Evolutionary conservation across 805 yeast species (phyloP).

Genomic region (Ogataea pini): DNA sequence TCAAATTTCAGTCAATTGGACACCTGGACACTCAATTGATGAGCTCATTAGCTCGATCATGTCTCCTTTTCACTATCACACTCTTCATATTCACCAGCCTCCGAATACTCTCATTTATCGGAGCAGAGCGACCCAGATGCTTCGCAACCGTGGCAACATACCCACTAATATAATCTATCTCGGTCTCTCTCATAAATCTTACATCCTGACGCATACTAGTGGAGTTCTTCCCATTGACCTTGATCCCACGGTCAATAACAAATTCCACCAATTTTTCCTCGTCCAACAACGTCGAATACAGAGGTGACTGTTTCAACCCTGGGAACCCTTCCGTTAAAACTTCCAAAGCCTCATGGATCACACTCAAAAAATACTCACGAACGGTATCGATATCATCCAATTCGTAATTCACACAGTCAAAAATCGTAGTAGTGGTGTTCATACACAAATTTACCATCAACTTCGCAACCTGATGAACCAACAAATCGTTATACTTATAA

Average conservation of each 20-base stretch:
- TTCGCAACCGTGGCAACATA: constrained; percentile 61
- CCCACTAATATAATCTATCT: constrained; percentile 83
- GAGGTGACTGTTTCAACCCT: constrained; percentile 32
- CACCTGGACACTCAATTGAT: neutral
- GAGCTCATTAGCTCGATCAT: neutral
- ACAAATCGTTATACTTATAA: constrained; percentile 43
- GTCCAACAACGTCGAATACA: constrained; percentile 35
- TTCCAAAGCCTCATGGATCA: constrained; percentile 48
- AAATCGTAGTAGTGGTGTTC: constrained; percentile 77
- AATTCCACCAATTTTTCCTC: constrained; percentile 37
- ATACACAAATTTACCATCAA: constrained; percentile 79
- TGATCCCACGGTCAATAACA: constrained; percentile 31
- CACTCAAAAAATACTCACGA: constrained; percentile 36
- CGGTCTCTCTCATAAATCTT: constrained; percentile 57
- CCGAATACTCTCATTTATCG: constrained; percentile 48
- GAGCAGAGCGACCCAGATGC: constrained; percentile 43
- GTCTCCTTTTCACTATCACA: constrained; percentile 10
- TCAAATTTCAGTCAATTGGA: neutral
- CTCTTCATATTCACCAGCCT: constrained; percentile 45
- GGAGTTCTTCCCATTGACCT: constrained; percentile 49
- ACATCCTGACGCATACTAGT: constrained; percentile 76
- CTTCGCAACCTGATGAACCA: constrained; percentile 68
- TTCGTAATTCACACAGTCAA: constrained; percentile 79
- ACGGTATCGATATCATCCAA: constrained; percentile 45
- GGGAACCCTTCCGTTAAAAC: constrained; percentile 40